These are phyloP conservation scores for Malassezia caprae DNA, from an alignment of 1,284 basidiomycete species.

Conservation along the genomic window DNA sequence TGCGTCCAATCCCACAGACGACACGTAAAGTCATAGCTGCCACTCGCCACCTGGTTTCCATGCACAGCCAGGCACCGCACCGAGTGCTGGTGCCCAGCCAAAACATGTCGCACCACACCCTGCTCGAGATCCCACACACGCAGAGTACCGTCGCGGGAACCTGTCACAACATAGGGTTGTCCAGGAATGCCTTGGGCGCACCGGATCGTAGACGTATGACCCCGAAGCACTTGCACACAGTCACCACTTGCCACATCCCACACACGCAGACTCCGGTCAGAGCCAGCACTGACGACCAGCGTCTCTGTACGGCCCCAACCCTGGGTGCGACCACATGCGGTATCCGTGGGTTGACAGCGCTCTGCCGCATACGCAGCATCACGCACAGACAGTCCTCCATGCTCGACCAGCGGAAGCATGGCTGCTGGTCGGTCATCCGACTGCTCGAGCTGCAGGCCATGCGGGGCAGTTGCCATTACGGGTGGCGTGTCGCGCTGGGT, in stretches of 20 bases:
- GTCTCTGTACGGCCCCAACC: conserved; percentile 62
- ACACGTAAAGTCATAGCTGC: conserved; percentile 71
- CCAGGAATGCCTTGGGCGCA: conserved; percentile 80
- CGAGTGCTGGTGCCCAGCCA: conserved; percentile 70
- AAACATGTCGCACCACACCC: conserved; percentile 60
- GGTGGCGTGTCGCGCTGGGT: conserved; percentile 1
- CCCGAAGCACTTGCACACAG: conserved; percentile 70
- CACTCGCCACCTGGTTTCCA: conserved; percentile 70
- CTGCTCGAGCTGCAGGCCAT: conserved; percentile 3
- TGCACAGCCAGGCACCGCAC: conserved; percentile 81
- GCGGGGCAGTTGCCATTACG: not conserved
- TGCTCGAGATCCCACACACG: conserved; percentile 86
- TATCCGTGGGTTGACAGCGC: not conserved
- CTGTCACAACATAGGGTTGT: conserved; percentile 76
- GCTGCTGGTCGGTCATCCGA: conserved; percentile 2
- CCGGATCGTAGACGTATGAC: conserved; percentile 82
- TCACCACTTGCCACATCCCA: conserved; percentile 79
- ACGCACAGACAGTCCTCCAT: conserved; percentile 3
- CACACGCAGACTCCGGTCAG: conserved; percentile 76
- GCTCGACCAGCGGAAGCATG: not conserved
- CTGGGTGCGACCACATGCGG: conserved; percentile 49
- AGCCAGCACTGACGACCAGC: conserved; percentile 80
- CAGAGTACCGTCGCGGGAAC: conserved; percentile 65
- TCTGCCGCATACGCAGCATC: conserved; percentile 7
- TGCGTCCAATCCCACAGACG: conserved; percentile 45